These are phyloP conservation scores for Solanum etuberosum DNA, from an alignment of 257 asterid genomes.

Conservation along the genomic window DNA sequence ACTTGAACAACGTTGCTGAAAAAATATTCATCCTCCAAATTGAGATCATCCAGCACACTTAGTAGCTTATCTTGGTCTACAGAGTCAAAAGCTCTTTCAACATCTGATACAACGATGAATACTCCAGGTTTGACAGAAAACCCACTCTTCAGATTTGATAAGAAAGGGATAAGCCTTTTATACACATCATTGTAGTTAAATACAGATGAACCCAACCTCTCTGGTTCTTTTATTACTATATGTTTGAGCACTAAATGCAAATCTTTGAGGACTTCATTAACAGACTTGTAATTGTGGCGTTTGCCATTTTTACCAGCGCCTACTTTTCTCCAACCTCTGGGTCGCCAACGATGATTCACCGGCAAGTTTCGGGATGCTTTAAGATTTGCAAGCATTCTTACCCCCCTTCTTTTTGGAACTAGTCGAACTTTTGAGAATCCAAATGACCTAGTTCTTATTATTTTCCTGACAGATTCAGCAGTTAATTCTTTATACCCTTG, in stretches of 20 bases:
- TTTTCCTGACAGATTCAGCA: conserved; percentile 20
- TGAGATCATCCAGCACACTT: conserved; percentile 50
- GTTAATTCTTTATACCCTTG: conserved; percentile 23
- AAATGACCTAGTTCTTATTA: conserved; percentile 39
- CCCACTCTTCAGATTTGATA: conserved; percentile 32
- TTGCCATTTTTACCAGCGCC: neutral
- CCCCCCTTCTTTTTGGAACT: conserved; percentile 58
- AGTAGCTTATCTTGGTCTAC: conserved; percentile 62
- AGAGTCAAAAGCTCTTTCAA: conserved; percentile 80
- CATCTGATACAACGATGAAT: conserved; percentile 72
- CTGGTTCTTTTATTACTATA: conserved; percentile 35
- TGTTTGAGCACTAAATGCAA: conserved; percentile 60
- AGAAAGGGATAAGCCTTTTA: conserved; percentile 54
- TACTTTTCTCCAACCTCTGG: conserved; percentile 11
- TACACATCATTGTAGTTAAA: conserved; percentile 77
- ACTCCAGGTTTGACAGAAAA: conserved; percentile 30
- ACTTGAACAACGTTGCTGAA: conserved; percentile 45
- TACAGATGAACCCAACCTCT: conserved; percentile 77
- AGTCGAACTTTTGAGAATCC: conserved; percentile 80
- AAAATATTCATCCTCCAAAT: conserved; percentile 41
- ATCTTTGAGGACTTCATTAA: conserved; percentile 55
- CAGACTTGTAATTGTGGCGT: conserved; percentile 35
- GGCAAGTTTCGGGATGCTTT: conserved; percentile 65
- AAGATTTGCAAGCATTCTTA: conserved; percentile 72
- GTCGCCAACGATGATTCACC: conserved; percentile 3